A percentile compares a stretch with the other conserved stretches of the same genome.
These are phyloP conservation scores for Chrysoporthe deuterocubensis DNA, from an alignment of 2,329 filamentous ascomycete genomes.

Conservation along the genomic window DNA sequence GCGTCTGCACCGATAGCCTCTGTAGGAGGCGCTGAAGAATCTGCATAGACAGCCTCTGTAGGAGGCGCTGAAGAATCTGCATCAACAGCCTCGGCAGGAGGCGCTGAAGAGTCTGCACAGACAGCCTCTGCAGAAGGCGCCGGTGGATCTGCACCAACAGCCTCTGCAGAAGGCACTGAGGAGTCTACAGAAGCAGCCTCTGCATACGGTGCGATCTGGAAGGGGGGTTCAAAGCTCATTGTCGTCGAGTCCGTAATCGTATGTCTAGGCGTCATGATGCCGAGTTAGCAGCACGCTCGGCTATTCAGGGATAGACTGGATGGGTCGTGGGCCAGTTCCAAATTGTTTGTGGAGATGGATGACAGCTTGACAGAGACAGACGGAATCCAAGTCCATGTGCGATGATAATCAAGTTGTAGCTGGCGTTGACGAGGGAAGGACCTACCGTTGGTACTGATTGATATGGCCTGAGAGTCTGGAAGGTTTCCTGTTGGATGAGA, in stretches of 20 bases:
- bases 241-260: not conserved
- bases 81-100: too few relatives aligned
- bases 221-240: not conserved
- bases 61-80: too few relatives aligned
- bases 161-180: too few relatives aligned
- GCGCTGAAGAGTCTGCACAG: too few relatives aligned
- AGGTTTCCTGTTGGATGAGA: constrained; percentile 1
- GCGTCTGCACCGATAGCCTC: too few relatives aligned
- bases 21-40: too few relatives aligned
- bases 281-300: not conserved
- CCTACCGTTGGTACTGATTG: not conserved
- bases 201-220: not conserved
- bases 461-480: not conserved
- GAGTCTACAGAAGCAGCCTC: not conserved
- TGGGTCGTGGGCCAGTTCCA: not conserved
- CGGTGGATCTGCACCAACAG: too few relatives aligned
- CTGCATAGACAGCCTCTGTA: too few relatives aligned
- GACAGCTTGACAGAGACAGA: not conserved
- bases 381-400: too few relatives aligned
- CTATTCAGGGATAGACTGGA: not conserved
- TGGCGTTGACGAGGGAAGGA: not conserved
- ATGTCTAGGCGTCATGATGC: not conserved
- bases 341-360: not conserved
- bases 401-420: not conserved
- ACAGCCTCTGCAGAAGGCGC: too few relatives aligned